Percentiles rank a stretch among this genome's conserved stretches.
These are phyloP conservation scores for Oryza punctata DNA, from an alignment of 176 grass and related monocot genomes.

Conservation along the genomic window DNA sequence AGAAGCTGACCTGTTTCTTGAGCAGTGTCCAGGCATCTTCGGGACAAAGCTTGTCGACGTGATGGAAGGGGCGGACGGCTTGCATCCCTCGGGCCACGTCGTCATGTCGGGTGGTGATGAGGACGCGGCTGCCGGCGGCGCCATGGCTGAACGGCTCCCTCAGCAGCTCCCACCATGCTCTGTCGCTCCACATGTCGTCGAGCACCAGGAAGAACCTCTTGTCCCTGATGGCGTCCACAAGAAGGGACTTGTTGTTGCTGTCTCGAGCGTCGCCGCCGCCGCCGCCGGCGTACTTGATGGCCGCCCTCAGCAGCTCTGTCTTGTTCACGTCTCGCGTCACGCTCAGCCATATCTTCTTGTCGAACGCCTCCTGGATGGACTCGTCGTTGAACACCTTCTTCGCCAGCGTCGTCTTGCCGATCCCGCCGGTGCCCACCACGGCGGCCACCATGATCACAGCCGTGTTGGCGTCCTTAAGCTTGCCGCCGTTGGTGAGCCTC, in stretches of 20 bases:
- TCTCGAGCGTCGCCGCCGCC: not conserved
- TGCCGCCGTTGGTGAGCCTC: not conserved
- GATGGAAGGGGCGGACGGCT: not conserved
- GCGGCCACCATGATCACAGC: not conserved
- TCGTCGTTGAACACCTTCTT: slow-evolving; percentile 28
- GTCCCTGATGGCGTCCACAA: not conserved
- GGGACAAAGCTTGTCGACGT: not conserved
- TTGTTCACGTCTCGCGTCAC: slow-evolving; percentile 5
- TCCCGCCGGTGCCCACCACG: slow-evolving; percentile 35
- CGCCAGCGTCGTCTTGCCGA: slow-evolving; percentile 57
- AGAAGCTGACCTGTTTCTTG: not conserved
- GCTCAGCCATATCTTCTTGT: slow-evolving; percentile 29
- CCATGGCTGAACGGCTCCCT: not conserved
- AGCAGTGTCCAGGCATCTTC: slow-evolving; percentile 23
- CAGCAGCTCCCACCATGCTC: not conserved
- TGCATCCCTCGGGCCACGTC: not conserved
- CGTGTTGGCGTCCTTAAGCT: no score
- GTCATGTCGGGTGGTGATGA: slow-evolving; percentile 14
- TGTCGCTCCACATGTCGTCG: slow-evolving; percentile 12
- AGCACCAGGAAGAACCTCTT: not conserved
- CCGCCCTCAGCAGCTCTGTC: not conserved
- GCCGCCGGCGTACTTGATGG: not conserved
- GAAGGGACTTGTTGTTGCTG: not conserved
- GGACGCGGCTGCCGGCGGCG: not conserved
- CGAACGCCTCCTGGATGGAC: not conserved